Evolutionary conservation across 164 flowering plant species (phyloP).

Genomic region (Chimonanthus praecox): DNA sequence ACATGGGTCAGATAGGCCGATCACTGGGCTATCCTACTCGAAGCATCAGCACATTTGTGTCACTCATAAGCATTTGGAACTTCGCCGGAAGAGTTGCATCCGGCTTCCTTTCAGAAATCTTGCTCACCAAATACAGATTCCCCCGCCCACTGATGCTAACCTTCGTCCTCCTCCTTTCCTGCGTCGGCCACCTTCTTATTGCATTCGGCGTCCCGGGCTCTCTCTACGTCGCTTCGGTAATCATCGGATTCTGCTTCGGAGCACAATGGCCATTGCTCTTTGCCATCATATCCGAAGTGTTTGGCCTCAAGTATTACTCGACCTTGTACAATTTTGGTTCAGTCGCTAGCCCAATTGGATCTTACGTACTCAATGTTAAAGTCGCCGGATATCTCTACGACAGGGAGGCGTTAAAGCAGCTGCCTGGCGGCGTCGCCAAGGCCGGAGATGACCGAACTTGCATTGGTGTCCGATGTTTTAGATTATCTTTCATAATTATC

Average conservation of each 20-base stretch:
- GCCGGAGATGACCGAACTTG: conserved; percentile 41
- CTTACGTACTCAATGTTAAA: conserved; percentile 43
- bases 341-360: conserved; percentile 54
- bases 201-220: conserved; percentile 39
- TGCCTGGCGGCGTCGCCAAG: not conserved
- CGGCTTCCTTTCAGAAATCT: conserved; percentile 44
- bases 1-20: conserved; percentile 53
- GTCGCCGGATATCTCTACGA: conserved; percentile 50
- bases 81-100: conserved; percentile 41
- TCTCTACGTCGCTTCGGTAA: conserved; percentile 44
- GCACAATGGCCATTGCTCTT: conserved; percentile 52
- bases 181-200: conserved; percentile 49
- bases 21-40: conserved; percentile 33
- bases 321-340: conserved; percentile 53
- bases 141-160: conserved; percentile 54
- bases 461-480: conserved; percentile 44
- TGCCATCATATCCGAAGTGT: conserved; percentile 54
- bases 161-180: conserved; percentile 30
- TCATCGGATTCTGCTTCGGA: conserved; percentile 50
- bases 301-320: conserved; percentile 60
- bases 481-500: conserved; percentile 34
- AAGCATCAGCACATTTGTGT: conserved; percentile 46
- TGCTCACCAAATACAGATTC: conserved; percentile 36
- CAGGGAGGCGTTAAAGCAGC: conserved; percentile 39
- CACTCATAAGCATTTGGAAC: conserved; percentile 62